phyloP scores from a whole-genome alignment of 2,329 filamentous ascomycete genomes.

The Epichloe amarillans region DNA sequence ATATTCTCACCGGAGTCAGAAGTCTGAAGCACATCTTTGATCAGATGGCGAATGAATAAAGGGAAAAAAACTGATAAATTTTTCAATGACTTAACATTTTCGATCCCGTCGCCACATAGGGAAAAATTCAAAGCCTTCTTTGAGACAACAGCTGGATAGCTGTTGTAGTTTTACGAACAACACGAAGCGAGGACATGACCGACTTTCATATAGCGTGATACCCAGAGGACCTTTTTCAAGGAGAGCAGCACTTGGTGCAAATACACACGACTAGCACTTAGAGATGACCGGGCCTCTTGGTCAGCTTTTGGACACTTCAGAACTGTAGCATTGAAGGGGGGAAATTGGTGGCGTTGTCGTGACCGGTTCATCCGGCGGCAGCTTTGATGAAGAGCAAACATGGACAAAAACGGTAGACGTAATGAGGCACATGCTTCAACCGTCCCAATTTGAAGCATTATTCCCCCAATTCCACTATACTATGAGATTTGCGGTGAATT shows the following conservation, averaged over 20 bases:
- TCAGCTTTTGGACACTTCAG: neutral
- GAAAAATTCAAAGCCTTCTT: neutral
- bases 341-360: too few relatives aligned
- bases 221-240: neutral
- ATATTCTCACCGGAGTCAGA: constrained; percentile 60
- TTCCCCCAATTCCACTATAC: too few relatives aligned
- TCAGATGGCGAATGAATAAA: constrained; percentile 34
- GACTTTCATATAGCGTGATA: constrained; percentile 1
- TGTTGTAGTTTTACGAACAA: neutral
- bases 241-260: neutral
- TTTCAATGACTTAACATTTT: neutral
- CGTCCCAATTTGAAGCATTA: too few relatives aligned
- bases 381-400: too few relatives aligned
- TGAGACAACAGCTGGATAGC: neutral
- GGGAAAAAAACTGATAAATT: neutral
- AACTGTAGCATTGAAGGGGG: too few relatives aligned
- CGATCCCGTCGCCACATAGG: neutral
- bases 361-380: too few relatives aligned
- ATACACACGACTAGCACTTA: neutral
- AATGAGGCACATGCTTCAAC: too few relatives aligned
- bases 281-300: neutral
- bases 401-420: too few relatives aligned
- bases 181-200: neutral
- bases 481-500: too few relatives aligned
- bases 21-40: constrained; percentile 60